phyloP scores from a whole-genome alignment of 1,139 yeast species.

The Lodderomyces orthopsilosis region DNA sequence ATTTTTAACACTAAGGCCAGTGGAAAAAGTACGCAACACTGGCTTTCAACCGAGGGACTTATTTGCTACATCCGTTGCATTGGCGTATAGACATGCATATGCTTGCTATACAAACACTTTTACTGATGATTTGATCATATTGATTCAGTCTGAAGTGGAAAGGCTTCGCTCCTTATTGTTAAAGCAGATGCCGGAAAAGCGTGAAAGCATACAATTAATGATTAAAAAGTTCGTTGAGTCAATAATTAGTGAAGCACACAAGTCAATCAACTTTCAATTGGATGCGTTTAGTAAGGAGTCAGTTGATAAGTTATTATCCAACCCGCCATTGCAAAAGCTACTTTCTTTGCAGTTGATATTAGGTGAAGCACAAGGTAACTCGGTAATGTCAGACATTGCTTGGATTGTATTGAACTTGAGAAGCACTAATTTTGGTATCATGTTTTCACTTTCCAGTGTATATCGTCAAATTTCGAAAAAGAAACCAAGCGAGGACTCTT shows the following conservation, averaged over 20 bases:
- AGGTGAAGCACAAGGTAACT: constrained; percentile 50
- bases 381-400: constrained; percentile 55
- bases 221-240: constrained; percentile 40
- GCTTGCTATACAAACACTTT: constrained; percentile 64
- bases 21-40: constrained; percentile 21
- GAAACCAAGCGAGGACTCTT: constrained; percentile 47
- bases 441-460: constrained; percentile 66
- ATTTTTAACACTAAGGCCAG: constrained; percentile 28
- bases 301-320: constrained; percentile 67
- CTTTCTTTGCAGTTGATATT: constrained; percentile 63
- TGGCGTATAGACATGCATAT: constrained; percentile 64
- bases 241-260: constrained; percentile 61
- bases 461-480: constrained; percentile 54
- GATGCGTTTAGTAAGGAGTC: constrained; percentile 62
- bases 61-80: constrained; percentile 50
- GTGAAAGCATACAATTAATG: constrained; percentile 18
- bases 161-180: constrained; percentile 20
- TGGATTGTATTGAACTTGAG: constrained; percentile 69
- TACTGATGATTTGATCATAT: constrained; percentile 64
- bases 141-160: constrained; percentile 47
- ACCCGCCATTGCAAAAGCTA: constrained; percentile 69
- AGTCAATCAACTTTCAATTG: constrained; percentile 65
- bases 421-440: constrained; percentile 68
- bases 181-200: constrained; percentile 17
- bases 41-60: constrained; percentile 29